A percentile compares a stretch with the other conserved stretches of the same genome.
Evolutionary conservation across 2,329 filamentous ascomycete genomes (phyloP).

Genomic region (Laburnicola sp.): DNA sequence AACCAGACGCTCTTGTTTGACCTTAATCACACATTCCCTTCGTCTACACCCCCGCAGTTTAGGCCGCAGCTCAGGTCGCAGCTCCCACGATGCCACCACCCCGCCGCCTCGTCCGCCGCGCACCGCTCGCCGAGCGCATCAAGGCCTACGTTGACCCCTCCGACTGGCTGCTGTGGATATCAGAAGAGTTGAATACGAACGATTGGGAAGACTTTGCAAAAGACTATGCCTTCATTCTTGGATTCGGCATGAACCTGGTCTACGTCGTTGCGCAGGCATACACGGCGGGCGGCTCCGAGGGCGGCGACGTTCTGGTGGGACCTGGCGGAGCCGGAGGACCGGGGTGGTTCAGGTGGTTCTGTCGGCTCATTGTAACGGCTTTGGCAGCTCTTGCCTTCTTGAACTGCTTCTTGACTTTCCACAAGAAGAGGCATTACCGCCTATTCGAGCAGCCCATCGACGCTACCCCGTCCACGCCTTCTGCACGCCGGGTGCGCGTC

Average conservation of each 20-base stretch:
- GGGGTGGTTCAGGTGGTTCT: slow-evolving; percentile 70
- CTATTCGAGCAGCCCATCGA: slow-evolving; percentile 89
- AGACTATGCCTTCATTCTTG: slow-evolving; percentile 73
- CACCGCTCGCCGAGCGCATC: slow-evolving; percentile 78
- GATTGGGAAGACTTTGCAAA: slow-evolving; percentile 83
- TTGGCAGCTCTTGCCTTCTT: slow-evolving; percentile 67
- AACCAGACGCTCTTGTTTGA: not conserved
- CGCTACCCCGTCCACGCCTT: slow-evolving; percentile 73
- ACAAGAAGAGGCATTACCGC: slow-evolving; percentile 81
- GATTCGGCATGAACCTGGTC: slow-evolving; percentile 73
- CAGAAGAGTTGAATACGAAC: slow-evolving; percentile 87
- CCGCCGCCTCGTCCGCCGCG: slow-evolving; percentile 79
- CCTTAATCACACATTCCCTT: not conserved
- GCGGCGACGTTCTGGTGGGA: slow-evolving; percentile 81
- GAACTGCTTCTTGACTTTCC: slow-evolving; percentile 83
- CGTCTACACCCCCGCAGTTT: not conserved
- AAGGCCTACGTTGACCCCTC: slow-evolving; percentile 79
- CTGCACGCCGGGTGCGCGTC: slow-evolving; percentile 83
- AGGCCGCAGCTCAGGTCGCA: slow-evolving; percentile 1
- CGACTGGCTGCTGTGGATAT: slow-evolving; percentile 88
- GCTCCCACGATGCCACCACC: slow-evolving; percentile 53
- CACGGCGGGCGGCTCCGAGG: slow-evolving; percentile 51
- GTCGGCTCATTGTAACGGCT: slow-evolving; percentile 69
- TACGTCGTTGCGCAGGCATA: slow-evolving; percentile 86
- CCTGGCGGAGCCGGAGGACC: slow-evolving; percentile 50